Percentiles rank a stretch among this genome's conserved stretches.
phyloP scores from a whole-genome alignment of 495 filamentous ascomycete species.

The Penicillium mononematosum region DNA sequence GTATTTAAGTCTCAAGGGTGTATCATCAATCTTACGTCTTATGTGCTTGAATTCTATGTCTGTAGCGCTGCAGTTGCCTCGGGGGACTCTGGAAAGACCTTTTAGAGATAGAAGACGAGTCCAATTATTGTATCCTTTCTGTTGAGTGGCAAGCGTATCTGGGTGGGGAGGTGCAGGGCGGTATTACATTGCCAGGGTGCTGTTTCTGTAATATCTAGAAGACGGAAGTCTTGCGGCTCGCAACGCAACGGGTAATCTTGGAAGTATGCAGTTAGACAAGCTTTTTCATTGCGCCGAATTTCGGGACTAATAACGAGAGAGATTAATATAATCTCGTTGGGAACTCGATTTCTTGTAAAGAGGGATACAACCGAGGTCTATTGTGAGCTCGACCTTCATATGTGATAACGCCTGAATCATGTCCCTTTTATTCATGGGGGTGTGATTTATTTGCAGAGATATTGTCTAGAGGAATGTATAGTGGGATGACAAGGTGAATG shows the following conservation, averaged over 20 bases:
- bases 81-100: no score
- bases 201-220: not conserved
- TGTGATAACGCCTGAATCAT: not conserved
- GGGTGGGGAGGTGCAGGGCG: no score
- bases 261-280: not conserved
- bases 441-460: not conserved
- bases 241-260: not conserved
- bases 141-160: not conserved
- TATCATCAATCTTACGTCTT: no score
- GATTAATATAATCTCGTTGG: not conserved
- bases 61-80: no score
- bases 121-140: not conserved
- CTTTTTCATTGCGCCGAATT: not conserved
- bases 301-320: not conserved
- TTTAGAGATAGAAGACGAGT: not conserved
- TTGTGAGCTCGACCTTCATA: not conserved
- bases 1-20: no score
- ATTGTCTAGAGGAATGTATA: not conserved
- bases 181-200: not conserved
- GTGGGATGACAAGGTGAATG: not conserved
- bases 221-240: not conserved
- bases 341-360: no score
- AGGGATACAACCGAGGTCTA: no score
- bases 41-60: no score
- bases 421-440: not conserved